Evolutionary conservation across 495 filamentous ascomycete species (phyloP), one percentile per base, ranked within the genome.

Genomic region (Lineolata rhizophorae): DNA sequence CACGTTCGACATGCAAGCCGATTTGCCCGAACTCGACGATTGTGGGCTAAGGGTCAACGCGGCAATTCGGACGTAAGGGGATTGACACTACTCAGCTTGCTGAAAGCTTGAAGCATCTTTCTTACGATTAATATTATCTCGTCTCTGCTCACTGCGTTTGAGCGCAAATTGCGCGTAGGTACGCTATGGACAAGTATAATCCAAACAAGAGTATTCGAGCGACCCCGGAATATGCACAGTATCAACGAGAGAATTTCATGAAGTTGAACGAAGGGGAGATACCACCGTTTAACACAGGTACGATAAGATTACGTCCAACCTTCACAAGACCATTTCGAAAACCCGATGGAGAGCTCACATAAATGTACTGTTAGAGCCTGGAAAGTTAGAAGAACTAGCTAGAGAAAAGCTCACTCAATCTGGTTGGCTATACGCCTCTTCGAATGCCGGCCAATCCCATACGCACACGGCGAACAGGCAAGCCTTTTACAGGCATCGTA

Each of bases 391-490:
- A 46, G 59, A 67, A 36, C 52, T 61, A 20, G 69, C 70, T 9
- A 60, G 61, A 38, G 45, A 63, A 37, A 64, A 55, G 19, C 57
- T 76, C 13, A 62, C 60, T 31, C 41, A 60, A 34, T 48, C 47
- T 14, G 64, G 63, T 36, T 65, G 58, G 60, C 62, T 55, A 51
- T 76, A 77, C 36, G 61, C 73, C 28, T 70, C 67, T 29, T 73
- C 56, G 35, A 76, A 74, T 40, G 72, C 71, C 9, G 69, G 72
- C 1, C 54, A 64, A 19, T 75, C 70, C 5, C 58, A 55, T 35
- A 78, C 72, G 11, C 70, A 77, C 46, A 56, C 68, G 1, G 64
- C 65, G 9, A 77, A 76, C 48, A 61, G 72, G 2, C 64, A 73
- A 46, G 60, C 72, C 38, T 76, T 77, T 59, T 72, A 61, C 55